Percentiles rank a stretch among this genome's conserved stretches.
Conservation (phyloP, 805 yeast species). For the Monosporozyma siamensis region DNA sequence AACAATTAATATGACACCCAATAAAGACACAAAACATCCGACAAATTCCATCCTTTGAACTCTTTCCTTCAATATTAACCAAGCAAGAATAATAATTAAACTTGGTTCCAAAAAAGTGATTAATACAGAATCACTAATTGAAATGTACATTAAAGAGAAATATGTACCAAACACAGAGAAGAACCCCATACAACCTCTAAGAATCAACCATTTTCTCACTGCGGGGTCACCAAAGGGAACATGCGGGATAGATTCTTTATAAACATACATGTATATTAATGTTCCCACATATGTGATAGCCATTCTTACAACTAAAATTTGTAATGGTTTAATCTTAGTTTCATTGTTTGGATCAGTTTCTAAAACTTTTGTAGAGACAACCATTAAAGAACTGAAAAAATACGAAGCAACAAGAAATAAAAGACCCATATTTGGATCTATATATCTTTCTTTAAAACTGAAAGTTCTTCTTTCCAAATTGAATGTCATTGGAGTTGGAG, state of each 20-base stretch:
- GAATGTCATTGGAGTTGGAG: neutral
- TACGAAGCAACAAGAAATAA: conserved; percentile 51
- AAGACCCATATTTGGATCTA: conserved; percentile 43
- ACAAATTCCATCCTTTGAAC: conserved; percentile 59
- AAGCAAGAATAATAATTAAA: conserved; percentile 66
- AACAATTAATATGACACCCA: conserved; percentile 74
- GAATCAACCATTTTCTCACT: conserved; percentile 41
- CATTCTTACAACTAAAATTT: conserved; percentile 74
- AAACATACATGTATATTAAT: conserved; percentile 42
- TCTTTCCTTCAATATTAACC: conserved; percentile 53
- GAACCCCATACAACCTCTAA: conserved; percentile 67
- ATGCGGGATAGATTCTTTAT: conserved; percentile 37
- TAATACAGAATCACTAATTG: conserved; percentile 72
- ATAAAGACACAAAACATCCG: conserved; percentile 58
- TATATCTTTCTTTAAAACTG: conserved; percentile 12
- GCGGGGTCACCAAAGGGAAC: conserved; percentile 65
- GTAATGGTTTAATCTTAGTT: conserved; percentile 65
- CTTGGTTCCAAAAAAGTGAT: conserved; percentile 74
- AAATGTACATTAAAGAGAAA: conserved; percentile 60
- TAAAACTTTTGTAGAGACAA: conserved; percentile 60
- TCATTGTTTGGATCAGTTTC: conserved; percentile 41
- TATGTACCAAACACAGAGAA: conserved; percentile 75
- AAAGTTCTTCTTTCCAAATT: neutral
- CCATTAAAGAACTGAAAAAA: conserved; percentile 69
- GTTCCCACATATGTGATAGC: conserved; percentile 55